Percentiles rank a stretch among this genome's conserved stretches.
Conservation (phyloP, 2,329 filamentous ascomycete genomes). For the Calcarisporium arbuscula region DNA sequence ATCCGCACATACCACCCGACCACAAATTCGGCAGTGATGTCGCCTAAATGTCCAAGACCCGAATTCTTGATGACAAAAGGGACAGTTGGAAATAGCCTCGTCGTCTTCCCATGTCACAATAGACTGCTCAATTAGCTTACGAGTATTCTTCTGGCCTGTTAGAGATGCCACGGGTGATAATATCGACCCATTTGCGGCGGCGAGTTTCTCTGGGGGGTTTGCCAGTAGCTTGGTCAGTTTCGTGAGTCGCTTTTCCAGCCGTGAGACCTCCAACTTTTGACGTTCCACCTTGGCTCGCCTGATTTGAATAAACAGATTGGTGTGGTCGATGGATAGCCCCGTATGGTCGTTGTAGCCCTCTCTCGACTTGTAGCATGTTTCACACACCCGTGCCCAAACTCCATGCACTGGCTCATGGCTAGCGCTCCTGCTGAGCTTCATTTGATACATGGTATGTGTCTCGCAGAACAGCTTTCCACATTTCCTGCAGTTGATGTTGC, state of each 20-base stretch:
- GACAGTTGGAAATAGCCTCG: constrained; percentile 69
- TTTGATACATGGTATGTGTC: constrained; percentile 98
- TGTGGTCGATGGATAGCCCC: constrained; percentile 67
- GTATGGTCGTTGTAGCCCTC: constrained; percentile 91
- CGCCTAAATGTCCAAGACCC: constrained; percentile 86
- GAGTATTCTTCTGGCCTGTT: constrained; percentile 63
- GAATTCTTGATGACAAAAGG: constrained; percentile 95
- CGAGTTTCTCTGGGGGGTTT: constrained; percentile 62
- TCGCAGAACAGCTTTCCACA: constrained; percentile 94
- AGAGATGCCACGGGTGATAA: constrained; percentile 56
- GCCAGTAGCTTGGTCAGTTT: constrained; percentile 81
- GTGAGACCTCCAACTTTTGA: constrained; percentile 77
- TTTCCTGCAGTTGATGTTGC: constrained; percentile 86
- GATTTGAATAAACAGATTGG: constrained; percentile 60
- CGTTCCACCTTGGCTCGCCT: constrained; percentile 76
- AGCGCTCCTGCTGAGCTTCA: constrained; percentile 88
- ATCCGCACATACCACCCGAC: constrained; percentile 88
- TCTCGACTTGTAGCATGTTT: constrained; percentile 97
- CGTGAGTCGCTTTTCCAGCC: constrained; percentile 85
- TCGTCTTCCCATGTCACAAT: constrained; percentile 96
- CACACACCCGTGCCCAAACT: constrained; percentile 90
- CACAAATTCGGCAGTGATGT: constrained; percentile 92
- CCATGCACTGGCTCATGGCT: constrained; percentile 85
- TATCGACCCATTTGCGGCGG: constrained; percentile 43
- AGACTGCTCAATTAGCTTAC: constrained; percentile 81